Conservation (phyloP, 331 rosid genomes). For the Malus hybrid region DNA sequence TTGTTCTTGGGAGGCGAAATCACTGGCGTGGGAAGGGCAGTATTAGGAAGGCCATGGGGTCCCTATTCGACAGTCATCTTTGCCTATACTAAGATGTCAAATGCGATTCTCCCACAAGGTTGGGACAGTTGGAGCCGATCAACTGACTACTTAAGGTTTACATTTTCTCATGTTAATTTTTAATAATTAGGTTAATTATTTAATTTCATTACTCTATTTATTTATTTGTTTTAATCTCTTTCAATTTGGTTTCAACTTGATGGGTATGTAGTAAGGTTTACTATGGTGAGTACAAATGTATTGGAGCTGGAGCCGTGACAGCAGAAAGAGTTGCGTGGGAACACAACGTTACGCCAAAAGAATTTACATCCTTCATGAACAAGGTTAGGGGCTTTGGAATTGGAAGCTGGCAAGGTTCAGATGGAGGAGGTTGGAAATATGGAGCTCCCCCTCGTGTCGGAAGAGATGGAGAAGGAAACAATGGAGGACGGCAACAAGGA, state of each 20-base stretch:
- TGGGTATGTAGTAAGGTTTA: not conserved
- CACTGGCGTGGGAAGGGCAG: not conserved
- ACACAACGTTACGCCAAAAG: not conserved
- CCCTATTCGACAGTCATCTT: not conserved
- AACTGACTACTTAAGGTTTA: not conserved
- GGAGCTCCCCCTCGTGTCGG: not conserved
- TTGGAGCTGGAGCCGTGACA: not conserved
- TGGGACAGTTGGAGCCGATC: not conserved
- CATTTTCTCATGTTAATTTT: not conserved
- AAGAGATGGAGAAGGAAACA: too few species aligned
- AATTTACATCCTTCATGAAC: not conserved
- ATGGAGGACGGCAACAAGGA: too few species aligned
- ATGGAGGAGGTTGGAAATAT: not conserved
- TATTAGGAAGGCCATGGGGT: not conserved
- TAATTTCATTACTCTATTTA: not conserved
- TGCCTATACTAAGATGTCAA: not conserved
- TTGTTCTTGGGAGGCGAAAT: not conserved
- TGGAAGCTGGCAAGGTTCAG: not conserved
- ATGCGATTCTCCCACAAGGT: not conserved
- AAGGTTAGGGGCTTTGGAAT: not conserved
- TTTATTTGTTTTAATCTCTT: not conserved
- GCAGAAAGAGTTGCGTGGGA: not conserved
- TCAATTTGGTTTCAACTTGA: not conserved
- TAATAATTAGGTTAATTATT: not conserved
- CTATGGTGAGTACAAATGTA: not conserved